These are phyloP conservation scores for Panellus pusillus DNA, from an alignment of 768 basidiomycete species.

Conservation along the genomic window DNA sequence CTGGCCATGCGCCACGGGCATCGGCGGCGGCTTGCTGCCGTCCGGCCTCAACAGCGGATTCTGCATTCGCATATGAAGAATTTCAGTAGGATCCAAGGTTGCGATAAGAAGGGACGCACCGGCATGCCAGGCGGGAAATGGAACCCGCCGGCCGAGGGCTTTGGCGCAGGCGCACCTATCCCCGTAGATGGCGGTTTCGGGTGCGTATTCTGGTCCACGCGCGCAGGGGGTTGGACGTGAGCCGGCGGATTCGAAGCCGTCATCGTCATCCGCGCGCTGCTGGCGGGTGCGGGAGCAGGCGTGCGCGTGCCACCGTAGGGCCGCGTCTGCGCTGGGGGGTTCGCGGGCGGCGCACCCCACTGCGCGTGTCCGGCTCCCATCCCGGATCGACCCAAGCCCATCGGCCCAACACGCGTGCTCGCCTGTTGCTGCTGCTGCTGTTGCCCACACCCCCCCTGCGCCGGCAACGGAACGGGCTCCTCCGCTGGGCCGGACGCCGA, in stretches of 20 bases:
- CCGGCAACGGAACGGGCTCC: no score
- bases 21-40: conserved; percentile 7
- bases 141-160: conserved; percentile 48
- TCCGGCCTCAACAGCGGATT: conserved; percentile 13
- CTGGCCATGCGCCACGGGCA: conserved; percentile 2
- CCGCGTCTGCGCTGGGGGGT: background rate
- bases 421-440: background rate
- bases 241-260: no score
- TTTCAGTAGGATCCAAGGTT: background rate
- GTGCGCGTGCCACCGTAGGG: background rate
- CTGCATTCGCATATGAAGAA: background rate
- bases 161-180: no score
- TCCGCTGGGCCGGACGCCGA: no score
- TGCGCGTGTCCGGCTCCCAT: no score
- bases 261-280: no score
- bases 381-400: no score
- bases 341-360: no score
- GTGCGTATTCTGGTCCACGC: background rate
- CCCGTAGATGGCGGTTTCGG: conserved; percentile 26
- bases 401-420: background rate
- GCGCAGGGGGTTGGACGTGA: background rate
- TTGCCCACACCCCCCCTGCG: no score
- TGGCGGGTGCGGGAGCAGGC: conserved; percentile 3
- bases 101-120: conserved; percentile 30
- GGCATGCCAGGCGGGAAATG: conserved; percentile 45